Evolutionary conservation across 805 yeast species (phyloP), one percentile per base, ranked within the genome.

Genomic region (Yamadazyma endophytica): DNA sequence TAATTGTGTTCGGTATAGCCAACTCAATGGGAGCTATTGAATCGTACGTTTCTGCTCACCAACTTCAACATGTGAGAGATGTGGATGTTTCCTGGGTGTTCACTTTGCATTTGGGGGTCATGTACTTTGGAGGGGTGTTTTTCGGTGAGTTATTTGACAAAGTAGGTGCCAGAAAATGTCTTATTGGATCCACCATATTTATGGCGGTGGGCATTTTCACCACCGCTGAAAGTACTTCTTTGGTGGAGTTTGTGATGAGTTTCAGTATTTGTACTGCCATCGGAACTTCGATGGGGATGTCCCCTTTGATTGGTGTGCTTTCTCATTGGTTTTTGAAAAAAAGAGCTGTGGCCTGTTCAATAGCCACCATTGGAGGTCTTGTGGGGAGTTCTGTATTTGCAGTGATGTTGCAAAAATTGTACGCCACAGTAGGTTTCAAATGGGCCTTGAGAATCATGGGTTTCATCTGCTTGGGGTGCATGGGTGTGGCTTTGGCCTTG

Each of bases 11-110:
- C 30, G 58, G 58, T 6, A 49, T 56, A 33, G 53, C 54, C 21
- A 56, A 55, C 32, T 39, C 57, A 4, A 25, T 44, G 21, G 61
- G 61, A 3, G 58, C 58, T 5, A 44, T 53, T 13, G 54, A 56
- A 36, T 43, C 50, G 9, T 54, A 52, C 30, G 48, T 57, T 7
- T 28, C 49, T 9, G 29, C 38, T 3, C 40, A 48, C 22, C 53
- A 52, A 17, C 43, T 56, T 17, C 29, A 36, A 11, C 24, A 41
- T 24, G 39, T 43, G 8, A 33, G 45, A 8, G 43, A 45, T 18
- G 36, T 53, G 3, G 36, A 41, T n/a, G 50, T 56, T 3, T 55
- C 57, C 3, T 57, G 61, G 63, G 52, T 56, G 4, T 56, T 55
- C 42, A 44, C 55, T 16, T 24, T 54, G 13, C 53, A 50, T 39